A percentile compares a stretch with the other conserved stretches of the same genome.
Evolutionary conservation across 2,329 filamentous ascomycete genomes (phyloP).

Genomic region (Beauveria medogensis): DNA sequence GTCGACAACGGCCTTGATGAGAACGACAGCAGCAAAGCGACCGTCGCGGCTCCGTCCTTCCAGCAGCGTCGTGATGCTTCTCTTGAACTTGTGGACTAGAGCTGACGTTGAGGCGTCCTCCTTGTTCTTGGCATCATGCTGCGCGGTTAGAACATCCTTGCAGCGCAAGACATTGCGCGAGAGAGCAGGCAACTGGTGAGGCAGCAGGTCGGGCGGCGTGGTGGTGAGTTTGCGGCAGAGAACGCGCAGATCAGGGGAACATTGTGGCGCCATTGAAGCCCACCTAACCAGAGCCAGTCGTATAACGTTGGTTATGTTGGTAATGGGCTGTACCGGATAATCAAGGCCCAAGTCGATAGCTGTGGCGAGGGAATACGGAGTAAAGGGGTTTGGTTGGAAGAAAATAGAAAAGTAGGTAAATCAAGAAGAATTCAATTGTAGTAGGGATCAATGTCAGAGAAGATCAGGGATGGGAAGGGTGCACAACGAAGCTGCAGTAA

Average conservation of each 20-base stretch:
- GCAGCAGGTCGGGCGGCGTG: constrained; percentile 64
- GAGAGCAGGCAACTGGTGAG: constrained; percentile 63
- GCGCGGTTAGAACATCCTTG: constrained; percentile 52
- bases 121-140: constrained; percentile 53
- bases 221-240: constrained; percentile 64
- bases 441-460: neutral
- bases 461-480: neutral
- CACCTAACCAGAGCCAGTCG: neutral
- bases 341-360: neutral
- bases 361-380: neutral
- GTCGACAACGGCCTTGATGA: constrained; percentile 76
- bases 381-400: neutral
- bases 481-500: neutral
- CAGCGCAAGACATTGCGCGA: constrained; percentile 51
- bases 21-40: constrained; percentile 66
- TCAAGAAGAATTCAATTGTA: neutral
- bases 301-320: too few relatives aligned
- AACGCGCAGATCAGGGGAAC: constrained; percentile 52
- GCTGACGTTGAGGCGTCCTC: constrained; percentile 55
- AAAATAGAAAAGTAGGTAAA: neutral
- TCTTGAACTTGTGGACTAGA: constrained; percentile 73
- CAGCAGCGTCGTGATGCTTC: constrained; percentile 66
- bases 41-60: constrained; percentile 68
- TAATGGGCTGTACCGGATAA: neutral
- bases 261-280: constrained; percentile 24